Percentiles rank a stretch among this genome's conserved stretches.
These are phyloP conservation scores for Solanum hybrid DNA, from an alignment of 305 asterid genomes.

Conservation along the genomic window DNA sequence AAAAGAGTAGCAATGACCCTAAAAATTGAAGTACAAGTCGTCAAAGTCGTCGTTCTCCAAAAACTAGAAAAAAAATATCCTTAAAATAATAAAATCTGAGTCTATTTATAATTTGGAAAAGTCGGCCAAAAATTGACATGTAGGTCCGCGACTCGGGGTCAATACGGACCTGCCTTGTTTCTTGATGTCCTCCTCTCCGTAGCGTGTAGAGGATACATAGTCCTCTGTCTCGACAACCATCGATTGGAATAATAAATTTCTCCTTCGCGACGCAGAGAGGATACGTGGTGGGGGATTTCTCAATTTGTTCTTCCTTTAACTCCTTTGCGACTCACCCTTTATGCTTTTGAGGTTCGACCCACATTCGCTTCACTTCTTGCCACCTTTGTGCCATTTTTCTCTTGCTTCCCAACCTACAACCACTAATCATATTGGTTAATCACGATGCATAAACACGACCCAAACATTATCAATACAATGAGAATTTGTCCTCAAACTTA, in stretches of 20 bases:
- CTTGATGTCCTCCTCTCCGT: not conserved
- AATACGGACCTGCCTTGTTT: not conserved
- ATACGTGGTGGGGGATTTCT: not conserved
- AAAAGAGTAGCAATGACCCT: not conserved
- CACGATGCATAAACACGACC: not conserved
- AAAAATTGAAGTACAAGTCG: not conserved
- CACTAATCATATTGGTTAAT: not conserved
- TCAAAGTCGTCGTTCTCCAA: not conserved
- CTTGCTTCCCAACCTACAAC: not conserved
- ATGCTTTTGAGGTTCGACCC: not conserved
- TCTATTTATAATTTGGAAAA: not conserved
- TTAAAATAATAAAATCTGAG: not conserved
- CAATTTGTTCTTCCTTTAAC: not conserved
- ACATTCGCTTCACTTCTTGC: not conserved
- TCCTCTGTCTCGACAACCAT: not conserved
- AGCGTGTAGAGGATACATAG: not conserved
- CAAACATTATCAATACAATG: not conserved
- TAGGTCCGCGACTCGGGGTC: not conserved
- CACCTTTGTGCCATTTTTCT: not conserved
- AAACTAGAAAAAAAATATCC: not conserved
- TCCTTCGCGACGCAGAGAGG: not conserved
- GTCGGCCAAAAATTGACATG: not conserved
- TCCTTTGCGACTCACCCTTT: not conserved
- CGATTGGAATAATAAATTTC: not conserved
- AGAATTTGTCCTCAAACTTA: not conserved